Percentiles rank a stretch among this genome's conserved stretches.
Evolutionary conservation across 768 basidiomycete species (phyloP).

Genomic region (Hydnomerulius pinastri): DNA sequence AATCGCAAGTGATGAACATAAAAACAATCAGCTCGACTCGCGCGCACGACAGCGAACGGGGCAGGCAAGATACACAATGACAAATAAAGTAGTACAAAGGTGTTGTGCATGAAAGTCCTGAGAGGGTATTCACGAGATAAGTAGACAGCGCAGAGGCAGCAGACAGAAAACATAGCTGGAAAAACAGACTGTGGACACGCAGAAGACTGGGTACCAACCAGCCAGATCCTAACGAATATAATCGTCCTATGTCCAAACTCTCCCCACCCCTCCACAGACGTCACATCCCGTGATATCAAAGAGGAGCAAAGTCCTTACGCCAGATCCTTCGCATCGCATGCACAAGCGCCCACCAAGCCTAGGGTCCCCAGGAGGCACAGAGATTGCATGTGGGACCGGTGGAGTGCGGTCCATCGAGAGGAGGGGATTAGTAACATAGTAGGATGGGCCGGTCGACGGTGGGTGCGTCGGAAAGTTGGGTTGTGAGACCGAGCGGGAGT

Average conservation of each 20-base stretch:
- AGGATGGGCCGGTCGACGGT: slow-evolving; percentile 11
- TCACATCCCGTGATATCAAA: slow-evolving; percentile 56
- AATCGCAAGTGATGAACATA: too few relatives aligned
- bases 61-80: too few relatives aligned
- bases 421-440: slow-evolving; percentile 28
- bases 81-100: too few relatives aligned
- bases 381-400: slow-evolving; percentile 44
- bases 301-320: slow-evolving; percentile 50
- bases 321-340: slow-evolving; percentile 64
- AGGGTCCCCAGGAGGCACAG: slow-evolving; percentile 65
- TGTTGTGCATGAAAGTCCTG: too few relatives aligned
- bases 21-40: too few relatives aligned
- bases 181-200: too few relatives aligned
- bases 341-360: slow-evolving; percentile 69
- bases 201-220: too few relatives aligned
- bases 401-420: slow-evolving; percentile 10
- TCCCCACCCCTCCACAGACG: slow-evolving; percentile 65
- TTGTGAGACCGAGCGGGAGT: slow-evolving; percentile 22
- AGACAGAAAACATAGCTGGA: too few relatives aligned
- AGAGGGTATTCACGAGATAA: too few relatives aligned
- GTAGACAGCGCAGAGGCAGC: too few relatives aligned
- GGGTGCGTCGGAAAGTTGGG: neutral
- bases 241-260: slow-evolving; percentile 44
- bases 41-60: too few relatives aligned
- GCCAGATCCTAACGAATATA: too few relatives aligned